A percentile compares a stretch with the other conserved stretches of the same genome.
phyloP scores from a whole-genome alignment of 2,329 filamentous ascomycete genomes.

The Fusarium piperis region DNA sequence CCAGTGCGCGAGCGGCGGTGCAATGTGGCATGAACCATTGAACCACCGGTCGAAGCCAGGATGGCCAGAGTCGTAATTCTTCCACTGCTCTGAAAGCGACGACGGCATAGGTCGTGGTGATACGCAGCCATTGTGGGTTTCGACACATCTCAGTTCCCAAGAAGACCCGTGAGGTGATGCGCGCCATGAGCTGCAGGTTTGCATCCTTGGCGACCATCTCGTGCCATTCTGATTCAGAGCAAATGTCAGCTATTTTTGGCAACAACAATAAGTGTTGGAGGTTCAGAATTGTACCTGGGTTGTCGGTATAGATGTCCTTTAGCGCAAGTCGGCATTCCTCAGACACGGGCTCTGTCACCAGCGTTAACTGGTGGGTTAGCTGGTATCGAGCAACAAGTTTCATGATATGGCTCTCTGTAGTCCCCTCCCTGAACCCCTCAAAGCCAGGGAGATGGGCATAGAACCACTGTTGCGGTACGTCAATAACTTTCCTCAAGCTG shows the following conservation, averaged over 20 bases:
- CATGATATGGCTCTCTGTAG: not conserved
- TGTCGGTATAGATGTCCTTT: not conserved
- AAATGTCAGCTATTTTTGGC: not conserved
- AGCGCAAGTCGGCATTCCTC: not conserved
- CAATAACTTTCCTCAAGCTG: not conserved
- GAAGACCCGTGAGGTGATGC: not conserved
- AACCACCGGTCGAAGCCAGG: not conserved
- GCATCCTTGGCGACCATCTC: not conserved
- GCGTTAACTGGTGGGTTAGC: not conserved
- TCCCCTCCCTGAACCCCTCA: not conserved
- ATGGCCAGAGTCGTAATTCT: not conserved
- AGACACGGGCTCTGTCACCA: not conserved
- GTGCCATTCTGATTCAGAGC: not conserved
- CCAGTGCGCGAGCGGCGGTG: not conserved
- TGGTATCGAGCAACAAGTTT: not conserved
- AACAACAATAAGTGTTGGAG: not conserved
- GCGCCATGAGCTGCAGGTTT: not conserved
- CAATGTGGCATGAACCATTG: not conserved
- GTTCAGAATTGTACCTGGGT: not conserved
- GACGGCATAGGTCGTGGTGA: not conserved
- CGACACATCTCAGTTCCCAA: not conserved
- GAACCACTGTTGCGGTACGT: not conserved
- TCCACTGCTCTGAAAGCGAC: not conserved
- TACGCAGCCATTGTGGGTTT: not conserved
- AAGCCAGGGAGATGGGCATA: constrained; percentile 1